Conservation (phyloP, 352 stramenopile species). For the Peronosclerospora sorghi region DNA sequence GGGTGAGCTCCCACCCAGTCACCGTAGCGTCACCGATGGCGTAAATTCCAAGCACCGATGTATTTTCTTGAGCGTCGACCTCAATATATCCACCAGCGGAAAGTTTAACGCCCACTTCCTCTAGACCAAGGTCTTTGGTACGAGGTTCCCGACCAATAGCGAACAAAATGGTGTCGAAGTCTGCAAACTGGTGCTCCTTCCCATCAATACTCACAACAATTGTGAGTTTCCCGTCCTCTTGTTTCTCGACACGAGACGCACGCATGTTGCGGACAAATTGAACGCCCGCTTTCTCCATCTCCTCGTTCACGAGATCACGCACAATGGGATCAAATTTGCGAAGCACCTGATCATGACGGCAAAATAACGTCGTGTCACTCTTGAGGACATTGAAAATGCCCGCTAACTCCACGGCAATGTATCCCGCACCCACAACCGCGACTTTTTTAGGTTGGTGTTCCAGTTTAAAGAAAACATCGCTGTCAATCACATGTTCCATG, state of each 20-base stretch:
- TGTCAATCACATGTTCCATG: slow-evolving; percentile 89
- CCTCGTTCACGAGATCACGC: slow-evolving; percentile 41
- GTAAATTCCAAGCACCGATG: slow-evolving; percentile 83
- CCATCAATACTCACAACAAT: slow-evolving; percentile 52
- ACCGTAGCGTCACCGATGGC: slow-evolving; percentile 85
- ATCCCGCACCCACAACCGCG: slow-evolving; percentile 94
- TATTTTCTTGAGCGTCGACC: slow-evolving; percentile 89
- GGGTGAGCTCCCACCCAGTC: slow-evolving; percentile 70
- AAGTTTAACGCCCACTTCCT: slow-evolving; percentile 58
- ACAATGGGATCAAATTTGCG: slow-evolving; percentile 80
- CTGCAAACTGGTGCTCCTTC: slow-evolving; percentile 76
- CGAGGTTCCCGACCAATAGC: slow-evolving; percentile 48
- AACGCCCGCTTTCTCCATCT: slow-evolving; percentile 43
- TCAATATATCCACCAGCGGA: slow-evolving; percentile 72
- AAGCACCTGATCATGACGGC: slow-evolving; percentile 73
- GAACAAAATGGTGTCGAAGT: slow-evolving; percentile 84
- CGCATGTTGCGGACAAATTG: slow-evolving; percentile 33
- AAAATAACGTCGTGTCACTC: slow-evolving; percentile 85
- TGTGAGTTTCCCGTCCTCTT: slow-evolving; percentile 37
- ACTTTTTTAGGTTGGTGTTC: slow-evolving; percentile 87
- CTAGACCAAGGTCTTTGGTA: slow-evolving; percentile 51
- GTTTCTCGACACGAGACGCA: slow-evolving; percentile 26
- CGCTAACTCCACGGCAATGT: slow-evolving; percentile 97
- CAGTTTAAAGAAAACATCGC: slow-evolving; percentile 96
- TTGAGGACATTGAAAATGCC: slow-evolving; percentile 90